Base-by-base conservation (phyloP, 2,329 filamentous ascomycete species). In the Allantophomopsis lycopodina region DNA sequence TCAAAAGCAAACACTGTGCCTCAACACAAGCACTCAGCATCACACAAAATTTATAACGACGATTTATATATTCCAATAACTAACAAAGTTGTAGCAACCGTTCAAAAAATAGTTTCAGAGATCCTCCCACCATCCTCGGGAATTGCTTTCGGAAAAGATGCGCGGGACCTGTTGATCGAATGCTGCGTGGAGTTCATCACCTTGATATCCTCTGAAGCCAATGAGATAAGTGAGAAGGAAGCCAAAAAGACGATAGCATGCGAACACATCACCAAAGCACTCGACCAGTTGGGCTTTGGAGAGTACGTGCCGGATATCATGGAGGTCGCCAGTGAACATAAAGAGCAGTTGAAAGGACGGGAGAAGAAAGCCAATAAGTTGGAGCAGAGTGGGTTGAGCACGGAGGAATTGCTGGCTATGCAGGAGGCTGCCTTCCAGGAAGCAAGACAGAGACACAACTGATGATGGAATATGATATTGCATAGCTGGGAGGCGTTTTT, bases 181-280 rank as follows among this genome's bases (percentile, higher is more conserved):
- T 96, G 91, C 65, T 98, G 91, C 56, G 89, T 98, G 54, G 91
- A 98, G 61, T 98, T 98, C 61, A 95, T 98, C 60, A 96, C 91
- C 14, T 76, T 98, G 54, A 83, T 98, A 51, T 95, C 88, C n/a
- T 94, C 86, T 36, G 89, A 98, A 65, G 91, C 91, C 46, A 98
- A 98, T 61, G 91, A 98, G 54, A 98, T 98, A 48, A 93, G 88
- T 11, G 91, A 98, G 60, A 94, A 94, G 61, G 91, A 98, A 55
- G 86, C 88, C 37, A 98, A 98, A 68, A 98, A 98, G 72, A 98
- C 91, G 4, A 98, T 98, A 51, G 89, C 89, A 11, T 94, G 86
- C 60, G 91, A 98, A 54, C 91, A 98, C 64, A 93, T 98, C 52
- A 93, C 89, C 55, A 89, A 89, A 55, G 91, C 91, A 1, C 72